Evolutionary conservation across 2,329 filamentous ascomycete species (phyloP).

Genomic region (Emergomyces orientalis): DNA sequence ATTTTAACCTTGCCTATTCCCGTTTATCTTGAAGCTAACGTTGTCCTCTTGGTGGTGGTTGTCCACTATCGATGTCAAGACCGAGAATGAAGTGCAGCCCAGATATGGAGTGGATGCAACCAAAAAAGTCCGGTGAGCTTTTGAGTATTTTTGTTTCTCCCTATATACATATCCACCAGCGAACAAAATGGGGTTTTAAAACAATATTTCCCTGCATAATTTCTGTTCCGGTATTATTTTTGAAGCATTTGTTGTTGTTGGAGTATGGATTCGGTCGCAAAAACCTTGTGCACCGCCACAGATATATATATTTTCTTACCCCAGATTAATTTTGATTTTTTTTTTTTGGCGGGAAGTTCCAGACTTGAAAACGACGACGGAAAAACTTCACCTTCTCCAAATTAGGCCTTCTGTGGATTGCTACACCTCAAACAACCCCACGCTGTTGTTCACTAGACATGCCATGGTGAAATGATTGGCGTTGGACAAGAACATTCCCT

Average conservation of each 20-base stretch:
- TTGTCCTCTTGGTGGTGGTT: background rate
- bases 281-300: background rate
- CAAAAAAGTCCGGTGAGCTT: background rate
- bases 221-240: background rate
- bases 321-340: background rate
- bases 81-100: background rate
- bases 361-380: background rate
- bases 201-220: background rate
- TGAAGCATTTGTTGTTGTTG: conserved; percentile 1
- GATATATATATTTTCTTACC: background rate
- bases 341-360: background rate
- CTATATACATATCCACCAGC: background rate
- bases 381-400: background rate
- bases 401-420: too few species aligned
- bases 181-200: background rate
- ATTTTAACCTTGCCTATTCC: background rate
- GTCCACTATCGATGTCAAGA: background rate
- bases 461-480: background rate
- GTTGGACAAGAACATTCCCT: background rate
- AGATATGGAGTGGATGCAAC: background rate
- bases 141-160: background rate
- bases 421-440: background rate
- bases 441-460: background rate
- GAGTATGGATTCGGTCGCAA: background rate
- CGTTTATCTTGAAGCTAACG: conserved; percentile 3